Evolutionary conservation across 2,329 filamentous ascomycete species (phyloP), one percentile per base, ranked within the genome.

Genomic region (Verticillium tricorpus): DNA sequence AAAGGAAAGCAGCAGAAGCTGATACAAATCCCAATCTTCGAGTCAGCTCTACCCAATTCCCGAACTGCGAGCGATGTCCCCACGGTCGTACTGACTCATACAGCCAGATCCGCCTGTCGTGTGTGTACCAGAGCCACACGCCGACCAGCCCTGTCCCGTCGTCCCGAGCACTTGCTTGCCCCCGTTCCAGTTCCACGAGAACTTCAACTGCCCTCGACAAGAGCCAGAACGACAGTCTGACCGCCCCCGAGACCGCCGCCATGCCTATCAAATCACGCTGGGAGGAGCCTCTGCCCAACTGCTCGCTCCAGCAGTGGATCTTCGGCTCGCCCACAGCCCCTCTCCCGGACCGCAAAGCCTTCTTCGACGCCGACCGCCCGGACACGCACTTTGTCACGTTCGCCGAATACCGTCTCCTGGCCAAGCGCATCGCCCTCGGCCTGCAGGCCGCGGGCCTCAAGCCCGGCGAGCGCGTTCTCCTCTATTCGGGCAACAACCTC

Each of bases 401-500:
- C 45, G 71, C 81, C 65, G 81, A 84, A 63, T 91, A 89, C 72
- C 87, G 91, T 25, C 79, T 89, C 65, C 89, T 90, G 79, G 83
- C 87, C 37, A 89, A 93, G 73, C 86, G 90, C 15, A 76, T 95
- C 37, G 91, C 90, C 1, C 79, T 86, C 1, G 91, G 91, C 1
- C 77, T 92, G 34, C 28, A 22, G 14, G 82, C 82, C 60, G 81
- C 83, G 17, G 91, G 91, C 1, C 76, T 94, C 19, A 76, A 86
- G 64, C 77, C 78, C 0, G 89, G 90, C 12, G 90, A 93, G 67
- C 85, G 90, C 2, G 85, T 94, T 5, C 77, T 94, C 56, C 76
- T 94, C 22, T 93, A 89, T 74, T 88, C 89, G 0, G 84, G 86
- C 25, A 94, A 93, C 74, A 88, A 84, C 66, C 73, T 94, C 15